Percentiles rank a stretch among this genome's conserved stretches.
phyloP scores from a whole-genome alignment of 495 filamentous ascomycete genomes.

The Aspergillus cristatus region DNA sequence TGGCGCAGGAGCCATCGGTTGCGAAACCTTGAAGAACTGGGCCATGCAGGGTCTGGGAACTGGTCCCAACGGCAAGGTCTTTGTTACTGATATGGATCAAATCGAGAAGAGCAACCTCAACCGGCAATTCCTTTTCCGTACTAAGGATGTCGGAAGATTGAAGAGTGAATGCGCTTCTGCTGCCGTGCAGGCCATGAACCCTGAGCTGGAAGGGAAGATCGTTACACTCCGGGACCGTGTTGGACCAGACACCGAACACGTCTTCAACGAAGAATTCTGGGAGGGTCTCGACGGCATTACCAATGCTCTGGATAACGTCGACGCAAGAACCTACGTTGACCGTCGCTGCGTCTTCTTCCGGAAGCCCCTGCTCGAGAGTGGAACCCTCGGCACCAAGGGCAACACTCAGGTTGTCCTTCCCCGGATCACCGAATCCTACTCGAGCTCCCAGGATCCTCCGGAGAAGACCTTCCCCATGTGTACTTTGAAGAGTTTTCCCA shows the following conservation, averaged over 20 bases:
- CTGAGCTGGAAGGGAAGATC: slow-evolving; percentile 79
- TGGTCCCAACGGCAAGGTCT: slow-evolving; percentile 81
- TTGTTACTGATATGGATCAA: slow-evolving; percentile 92
- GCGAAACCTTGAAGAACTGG: slow-evolving; percentile 99
- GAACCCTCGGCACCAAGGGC: slow-evolving; percentile 95
- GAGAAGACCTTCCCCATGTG: slow-evolving; percentile 99
- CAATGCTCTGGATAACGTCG: slow-evolving; percentile 96
- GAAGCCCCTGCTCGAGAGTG: slow-evolving; percentile 92
- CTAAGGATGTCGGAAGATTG: slow-evolving; percentile 88
- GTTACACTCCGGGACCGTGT: slow-evolving; percentile 80
- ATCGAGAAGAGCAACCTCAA: slow-evolving; percentile 99
- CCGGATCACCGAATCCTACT: slow-evolving; percentile 89
- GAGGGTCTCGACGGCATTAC: slow-evolving; percentile 81
- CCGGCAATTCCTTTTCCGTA: slow-evolving; percentile 91
- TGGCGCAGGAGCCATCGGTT: slow-evolving; percentile 94
- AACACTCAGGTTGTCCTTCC: slow-evolving; percentile 96
- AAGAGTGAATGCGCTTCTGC: slow-evolving; percentile 94
- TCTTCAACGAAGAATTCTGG: slow-evolving; percentile 97
- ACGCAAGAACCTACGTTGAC: slow-evolving; percentile 95
- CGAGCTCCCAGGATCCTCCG: slow-evolving; percentile 94
- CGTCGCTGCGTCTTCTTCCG: slow-evolving; percentile 97
- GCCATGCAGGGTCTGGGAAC: slow-evolving; percentile 94
- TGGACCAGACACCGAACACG: slow-evolving; percentile 81
- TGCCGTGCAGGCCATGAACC: slow-evolving; percentile 90
- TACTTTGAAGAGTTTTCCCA: slow-evolving; percentile 94